phyloP scores from a whole-genome alignment of 2,329 filamentous ascomycete genomes.

The Neonectria punicea region DNA sequence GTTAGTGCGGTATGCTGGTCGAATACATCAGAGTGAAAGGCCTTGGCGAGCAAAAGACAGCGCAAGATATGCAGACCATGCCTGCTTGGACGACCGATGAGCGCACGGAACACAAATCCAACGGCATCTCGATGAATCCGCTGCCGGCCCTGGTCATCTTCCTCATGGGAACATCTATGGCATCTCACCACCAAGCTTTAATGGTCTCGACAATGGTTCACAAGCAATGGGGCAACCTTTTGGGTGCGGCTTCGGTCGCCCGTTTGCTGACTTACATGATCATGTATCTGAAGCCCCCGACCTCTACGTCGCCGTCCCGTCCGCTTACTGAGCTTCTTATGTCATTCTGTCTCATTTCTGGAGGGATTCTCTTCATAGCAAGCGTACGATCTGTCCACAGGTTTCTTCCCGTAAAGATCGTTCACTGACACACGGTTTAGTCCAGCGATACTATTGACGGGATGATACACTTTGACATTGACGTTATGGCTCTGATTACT shows the following conservation, averaged over 20 bases:
- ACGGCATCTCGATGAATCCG: conserved; percentile 78
- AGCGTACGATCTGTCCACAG: conserved; percentile 11
- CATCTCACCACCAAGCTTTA: conserved; percentile 82
- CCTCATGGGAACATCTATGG: conserved; percentile 91
- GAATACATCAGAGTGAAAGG: conserved; percentile 77
- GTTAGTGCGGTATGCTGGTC: conserved; percentile 81
- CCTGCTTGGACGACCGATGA: background rate
- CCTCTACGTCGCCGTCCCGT: conserved; percentile 9
- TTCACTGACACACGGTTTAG: conserved; percentile 6
- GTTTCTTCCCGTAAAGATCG: background rate
- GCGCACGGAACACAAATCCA: background rate
- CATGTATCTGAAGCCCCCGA: conserved; percentile 76
- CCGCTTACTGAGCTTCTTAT: conserved; percentile 20
- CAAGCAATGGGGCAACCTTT: conserved; percentile 88
- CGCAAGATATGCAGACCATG: conserved; percentile 46
- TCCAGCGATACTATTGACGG: conserved; percentile 11
- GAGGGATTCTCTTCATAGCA: conserved; percentile 23
- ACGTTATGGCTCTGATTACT: conserved; percentile 20
- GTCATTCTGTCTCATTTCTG: conserved; percentile 20
- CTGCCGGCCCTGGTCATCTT: conserved; percentile 87
- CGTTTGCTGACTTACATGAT: conserved; percentile 82
- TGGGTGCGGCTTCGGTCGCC: conserved; percentile 81
- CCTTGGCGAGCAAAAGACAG: conserved; percentile 56
- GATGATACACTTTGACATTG: conserved; percentile 13
- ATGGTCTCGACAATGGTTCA: conserved; percentile 92